Percentiles rank a stretch among this genome's conserved stretches.
Evolutionary conservation across 164 flowering plant species (phyloP).

Genomic region (Dillenia suffruticosa): DNA sequence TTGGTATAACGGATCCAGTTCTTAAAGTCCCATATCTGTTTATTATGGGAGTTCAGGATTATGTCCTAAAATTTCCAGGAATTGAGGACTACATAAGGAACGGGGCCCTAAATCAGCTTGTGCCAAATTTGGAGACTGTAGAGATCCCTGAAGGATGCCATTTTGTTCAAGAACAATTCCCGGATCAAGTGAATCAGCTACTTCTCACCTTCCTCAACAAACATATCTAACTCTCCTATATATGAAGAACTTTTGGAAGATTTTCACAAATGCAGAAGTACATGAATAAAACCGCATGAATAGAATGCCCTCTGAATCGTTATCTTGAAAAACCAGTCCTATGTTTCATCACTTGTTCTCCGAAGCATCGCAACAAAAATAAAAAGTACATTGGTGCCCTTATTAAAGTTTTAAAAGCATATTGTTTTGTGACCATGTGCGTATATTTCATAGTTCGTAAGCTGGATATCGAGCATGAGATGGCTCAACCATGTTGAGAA

Average conservation of each 20-base stretch:
- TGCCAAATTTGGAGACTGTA: conserved; percentile 37
- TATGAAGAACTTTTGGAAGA: too few relatives aligned
- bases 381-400: too few relatives aligned
- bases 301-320: too few relatives aligned
- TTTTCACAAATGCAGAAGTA: too few relatives aligned
- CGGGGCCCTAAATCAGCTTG: conserved; percentile 30
- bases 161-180: conserved; percentile 48
- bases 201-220: conserved; percentile 28
- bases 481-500: conserved; percentile 26
- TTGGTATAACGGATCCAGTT: conserved; percentile 13
- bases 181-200: conserved; percentile 34
- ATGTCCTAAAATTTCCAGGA: conserved; percentile 42
- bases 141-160: conserved; percentile 41
- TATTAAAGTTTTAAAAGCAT: too few relatives aligned
- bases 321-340: too few relatives aligned
- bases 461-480: conserved; percentile 22
- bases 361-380: too few relatives aligned
- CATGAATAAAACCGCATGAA: too few relatives aligned
- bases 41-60: conserved; percentile 47
- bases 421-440: too few relatives aligned
- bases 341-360: too few relatives aligned
- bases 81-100: conserved; percentile 33
- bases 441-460: conserved; percentile 17
- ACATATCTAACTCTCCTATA: not conserved
- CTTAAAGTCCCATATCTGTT: conserved; percentile 35